phyloP scores from a whole-genome alignment of 306 rosid genomes.

The Prunus salicina region DNA sequence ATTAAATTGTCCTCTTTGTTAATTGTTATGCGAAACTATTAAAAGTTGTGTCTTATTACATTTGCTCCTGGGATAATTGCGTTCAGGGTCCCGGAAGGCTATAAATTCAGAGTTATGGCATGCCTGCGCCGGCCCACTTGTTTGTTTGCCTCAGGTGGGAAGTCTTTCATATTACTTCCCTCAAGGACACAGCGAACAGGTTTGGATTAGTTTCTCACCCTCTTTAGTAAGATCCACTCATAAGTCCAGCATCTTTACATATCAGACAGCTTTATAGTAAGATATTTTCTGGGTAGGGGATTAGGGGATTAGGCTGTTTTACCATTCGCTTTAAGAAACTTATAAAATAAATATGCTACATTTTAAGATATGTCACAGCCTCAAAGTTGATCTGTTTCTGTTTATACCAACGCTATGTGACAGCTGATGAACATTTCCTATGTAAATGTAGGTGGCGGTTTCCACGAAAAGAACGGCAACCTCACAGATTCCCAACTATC shows the following conservation, averaged over 20 bases:
- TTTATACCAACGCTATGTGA: not conserved
- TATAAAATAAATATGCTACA: too few relatives aligned
- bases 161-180: conserved; percentile 88
- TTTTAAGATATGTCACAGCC: not conserved
- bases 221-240: not conserved
- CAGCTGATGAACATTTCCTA: conserved; percentile 10
- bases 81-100: conserved; percentile 66
- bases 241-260: not conserved
- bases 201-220: conserved; percentile 15
- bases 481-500: conserved; percentile 93
- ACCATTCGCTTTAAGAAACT: too few relatives aligned
- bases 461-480: conserved; percentile 89
- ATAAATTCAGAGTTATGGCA: conserved; percentile 95
- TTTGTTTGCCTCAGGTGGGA: conserved; percentile 80
- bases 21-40: not conserved
- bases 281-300: not conserved
- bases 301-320: not conserved
- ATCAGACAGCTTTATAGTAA: not conserved
- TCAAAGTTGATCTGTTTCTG: not conserved
- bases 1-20: not conserved
- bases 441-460: conserved; percentile 72
- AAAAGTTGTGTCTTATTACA: not conserved
- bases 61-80: not conserved
- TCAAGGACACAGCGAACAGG: conserved; percentile 99
- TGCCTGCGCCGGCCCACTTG: conserved; percentile 99